Base-by-base conservation (phyloP, 2,329 filamentous ascomycete species). In the Cryphonectria parasitica region DNA sequence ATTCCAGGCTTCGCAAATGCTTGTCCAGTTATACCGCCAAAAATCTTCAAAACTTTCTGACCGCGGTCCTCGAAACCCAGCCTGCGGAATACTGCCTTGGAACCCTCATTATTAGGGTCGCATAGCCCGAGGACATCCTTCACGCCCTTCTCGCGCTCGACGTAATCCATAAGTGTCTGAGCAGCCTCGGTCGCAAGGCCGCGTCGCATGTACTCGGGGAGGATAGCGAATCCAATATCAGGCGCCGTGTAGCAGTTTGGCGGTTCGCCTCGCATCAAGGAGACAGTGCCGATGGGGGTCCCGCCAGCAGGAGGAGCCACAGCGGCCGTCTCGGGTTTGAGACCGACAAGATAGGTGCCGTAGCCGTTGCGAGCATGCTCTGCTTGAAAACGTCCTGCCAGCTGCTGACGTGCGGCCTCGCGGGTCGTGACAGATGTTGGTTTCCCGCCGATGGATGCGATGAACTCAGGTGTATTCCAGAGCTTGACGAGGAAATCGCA, bases 401-500 rank as follows among this genome's bases (percentile, higher is more conserved):
- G 71, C 13, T 64, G 61, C 6, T 69, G 60, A 28, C 75, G 76
- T 1, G 74, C 74, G 11, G 69, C 70, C 5, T 72, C 72, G 19
- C 72, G 73, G 3, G 74, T 75, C 15, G 70, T 73, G 52, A 77
- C 71, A 56, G 60, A 49, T 22, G 70, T 73, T 19, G 73, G 63
- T 7, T 67, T 70, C 34, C 72, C 71, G 25, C 70, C 73, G 28
- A 73, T 71, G 28, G 69, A 70, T 31, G 69, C 71, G 28, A 74
- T 73, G 54, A 76, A 74, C 13, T 75, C 71, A 58, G 76, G 75
- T 11, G 70, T 74, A 69, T 75, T 77, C 71, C 75, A 75, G 17
- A 78, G 74, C 11, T 68, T 62, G 56, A 77, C 73, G 31, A 78
- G 54, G 72, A 78, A 76, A 71, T 76, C 77, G 68, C 75, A 77